Conservation (phyloP, 78 protist genomes). For the Chrysochromulina parva region DNA sequence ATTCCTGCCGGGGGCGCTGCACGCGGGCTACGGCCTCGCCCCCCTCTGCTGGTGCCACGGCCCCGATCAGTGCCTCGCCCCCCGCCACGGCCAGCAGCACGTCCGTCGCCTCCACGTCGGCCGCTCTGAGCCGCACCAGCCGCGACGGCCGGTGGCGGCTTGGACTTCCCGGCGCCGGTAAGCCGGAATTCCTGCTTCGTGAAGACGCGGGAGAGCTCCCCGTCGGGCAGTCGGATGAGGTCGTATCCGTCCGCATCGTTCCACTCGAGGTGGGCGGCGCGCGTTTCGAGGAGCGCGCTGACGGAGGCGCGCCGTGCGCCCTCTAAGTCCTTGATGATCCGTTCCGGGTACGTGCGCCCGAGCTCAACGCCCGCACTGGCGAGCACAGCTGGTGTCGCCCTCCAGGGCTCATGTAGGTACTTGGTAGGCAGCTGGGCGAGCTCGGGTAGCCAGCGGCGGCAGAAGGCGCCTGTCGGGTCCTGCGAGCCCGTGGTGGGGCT, state of each 20-base stretch:
- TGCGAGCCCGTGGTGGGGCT: not conserved
- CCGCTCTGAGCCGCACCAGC: too few relatives aligned
- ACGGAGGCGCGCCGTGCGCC: not conserved
- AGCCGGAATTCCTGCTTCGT: constrained; percentile 7
- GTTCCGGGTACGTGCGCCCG: constrained; percentile 26
- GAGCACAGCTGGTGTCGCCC: not conserved
- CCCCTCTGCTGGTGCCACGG: too few relatives aligned
- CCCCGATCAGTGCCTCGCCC: too few relatives aligned
- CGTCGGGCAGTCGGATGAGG: not conserved
- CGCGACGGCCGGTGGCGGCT: not conserved
- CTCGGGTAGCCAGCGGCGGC: not conserved
- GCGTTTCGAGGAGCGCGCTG: not conserved
- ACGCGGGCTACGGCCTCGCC: too few relatives aligned
- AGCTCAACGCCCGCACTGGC: constrained; percentile 30
- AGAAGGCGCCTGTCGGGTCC: constrained; percentile 9
- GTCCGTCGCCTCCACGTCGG: too few relatives aligned
- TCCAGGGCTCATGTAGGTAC: constrained; percentile 40
- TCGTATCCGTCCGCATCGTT: constrained; percentile 36
- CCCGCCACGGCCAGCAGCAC: too few relatives aligned
- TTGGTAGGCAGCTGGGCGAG: not conserved
- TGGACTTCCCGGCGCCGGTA: not conserved
- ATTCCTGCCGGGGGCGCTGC: too few relatives aligned
- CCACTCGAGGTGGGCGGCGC: not conserved
- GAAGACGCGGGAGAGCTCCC: constrained; percentile 8
- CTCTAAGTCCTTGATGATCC: not conserved